Conservation (phyloP, 352 stramenopile species). For the Phytophthora pisi region DNA sequence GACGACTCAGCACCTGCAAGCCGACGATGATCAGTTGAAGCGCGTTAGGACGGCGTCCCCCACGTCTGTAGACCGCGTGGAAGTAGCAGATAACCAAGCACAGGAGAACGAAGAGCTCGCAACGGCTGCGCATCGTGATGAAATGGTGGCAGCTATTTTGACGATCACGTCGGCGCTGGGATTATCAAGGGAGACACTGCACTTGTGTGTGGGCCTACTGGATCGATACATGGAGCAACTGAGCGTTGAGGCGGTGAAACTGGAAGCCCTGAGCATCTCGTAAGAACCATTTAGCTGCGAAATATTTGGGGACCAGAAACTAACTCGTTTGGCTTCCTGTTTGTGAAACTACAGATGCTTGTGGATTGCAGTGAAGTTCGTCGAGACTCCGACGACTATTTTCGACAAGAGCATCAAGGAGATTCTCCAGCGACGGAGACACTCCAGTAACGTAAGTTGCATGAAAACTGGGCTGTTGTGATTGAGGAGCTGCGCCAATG, state of each 20-base stretch:
- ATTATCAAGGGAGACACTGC: slow-evolving; percentile 61
- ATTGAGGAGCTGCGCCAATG: neutral
- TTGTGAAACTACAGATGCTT: slow-evolving; percentile 45
- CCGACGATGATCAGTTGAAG: slow-evolving; percentile 19
- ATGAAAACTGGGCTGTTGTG: neutral
- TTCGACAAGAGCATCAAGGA: slow-evolving; percentile 61
- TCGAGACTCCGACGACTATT: slow-evolving; percentile 67
- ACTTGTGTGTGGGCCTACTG: slow-evolving; percentile 62
- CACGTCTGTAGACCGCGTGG: slow-evolving; percentile 24
- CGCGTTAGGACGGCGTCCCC: slow-evolving; percentile 32
- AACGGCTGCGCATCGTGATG: slow-evolving; percentile 53
- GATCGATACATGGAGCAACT: slow-evolving; percentile 51
- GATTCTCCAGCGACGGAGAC: slow-evolving; percentile 60
- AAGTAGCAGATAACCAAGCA: slow-evolving; percentile 9
- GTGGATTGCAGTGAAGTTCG: slow-evolving; percentile 79
- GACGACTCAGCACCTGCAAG: slow-evolving; percentile 20
- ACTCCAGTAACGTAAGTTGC: slow-evolving; percentile 63
- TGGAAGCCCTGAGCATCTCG: slow-evolving; percentile 70
- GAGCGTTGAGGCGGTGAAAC: slow-evolving; percentile 25
- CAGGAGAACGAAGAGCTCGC: slow-evolving; percentile 25
- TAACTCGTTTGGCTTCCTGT: slow-evolving; percentile 2
- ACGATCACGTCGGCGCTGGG: slow-evolving; percentile 70
- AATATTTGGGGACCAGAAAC: neutral
- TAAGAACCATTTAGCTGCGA: slow-evolving; percentile 27
- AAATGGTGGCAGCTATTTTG: slow-evolving; percentile 68